A percentile compares a stretch with the other conserved stretches of the same genome.
Conservation (phyloP, 495 filamentous ascomycete genomes). For the Aspergillus cavernicola region DNA sequence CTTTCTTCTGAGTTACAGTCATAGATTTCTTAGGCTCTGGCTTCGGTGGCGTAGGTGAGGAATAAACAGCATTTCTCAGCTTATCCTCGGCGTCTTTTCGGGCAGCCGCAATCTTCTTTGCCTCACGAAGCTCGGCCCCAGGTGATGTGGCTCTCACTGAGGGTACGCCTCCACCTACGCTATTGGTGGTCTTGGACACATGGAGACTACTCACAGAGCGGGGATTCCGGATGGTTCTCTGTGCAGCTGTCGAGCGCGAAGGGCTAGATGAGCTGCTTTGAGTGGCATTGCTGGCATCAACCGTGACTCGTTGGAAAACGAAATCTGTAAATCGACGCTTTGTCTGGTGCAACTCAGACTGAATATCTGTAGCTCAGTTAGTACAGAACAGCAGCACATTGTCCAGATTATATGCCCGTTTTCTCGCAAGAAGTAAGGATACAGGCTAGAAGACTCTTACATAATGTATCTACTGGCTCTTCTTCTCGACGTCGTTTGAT, state of each 20-base stretch:
- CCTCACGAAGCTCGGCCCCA: conserved; percentile 43
- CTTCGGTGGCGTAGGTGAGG: conserved; percentile 11
- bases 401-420: neutral
- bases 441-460: conserved; percentile 30
- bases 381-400: neutral
- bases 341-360: conserved; percentile 42
- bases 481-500: conserved; percentile 56
- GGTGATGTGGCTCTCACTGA: conserved; percentile 42
- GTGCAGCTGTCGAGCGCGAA: conserved; percentile 19
- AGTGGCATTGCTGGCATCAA: conserved; percentile 18
- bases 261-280: conserved; percentile 14
- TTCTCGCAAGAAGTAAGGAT: neutral
- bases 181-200: conserved; percentile 18
- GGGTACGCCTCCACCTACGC: conserved; percentile 27
- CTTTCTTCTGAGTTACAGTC: neutral
- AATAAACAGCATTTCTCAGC: conserved; percentile 24
- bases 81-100: conserved; percentile 33
- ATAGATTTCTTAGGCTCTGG: neutral
- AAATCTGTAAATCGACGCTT: conserved; percentile 51
- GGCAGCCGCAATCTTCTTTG: conserved; percentile 28
- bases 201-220: conserved; percentile 41
- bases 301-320: conserved; percentile 41
- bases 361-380: conserved; percentile 33
- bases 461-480: conserved; percentile 53
- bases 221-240: conserved; percentile 32